Percentiles rank a stretch among this genome's conserved stretches.
phyloP scores from a whole-genome alignment of 1,284 basidiomycete species.

The Pseudozyma tsukubaensis region DNA sequence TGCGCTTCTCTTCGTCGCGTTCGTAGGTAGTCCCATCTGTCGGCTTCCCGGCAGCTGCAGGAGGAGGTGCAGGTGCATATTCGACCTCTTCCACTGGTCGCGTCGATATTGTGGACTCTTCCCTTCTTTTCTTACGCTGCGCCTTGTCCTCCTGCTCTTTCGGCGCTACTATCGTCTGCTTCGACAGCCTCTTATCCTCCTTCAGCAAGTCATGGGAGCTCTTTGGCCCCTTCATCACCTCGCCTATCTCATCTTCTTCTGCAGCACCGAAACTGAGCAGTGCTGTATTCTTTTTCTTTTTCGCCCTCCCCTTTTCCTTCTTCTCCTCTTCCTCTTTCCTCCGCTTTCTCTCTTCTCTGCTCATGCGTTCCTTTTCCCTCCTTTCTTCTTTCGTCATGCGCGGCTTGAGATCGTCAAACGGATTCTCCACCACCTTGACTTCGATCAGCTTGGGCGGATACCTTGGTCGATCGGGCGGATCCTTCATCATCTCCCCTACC shows the following conservation, averaged over 20 bases:
- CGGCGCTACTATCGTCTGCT: constrained; percentile 15
- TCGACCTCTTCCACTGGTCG: too few relatives aligned
- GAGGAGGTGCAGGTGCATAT: too few relatives aligned
- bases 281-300: constrained; percentile 40
- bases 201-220: constrained; percentile 65
- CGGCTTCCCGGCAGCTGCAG: too few relatives aligned
- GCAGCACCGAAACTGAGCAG: constrained; percentile 62
- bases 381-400: constrained; percentile 95
- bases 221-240: constrained; percentile 43
- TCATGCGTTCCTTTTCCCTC: constrained; percentile 79
- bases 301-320: constrained; percentile 45
- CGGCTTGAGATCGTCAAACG: constrained; percentile 92
- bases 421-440: constrained; percentile 87
- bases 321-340: constrained; percentile 24
- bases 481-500: constrained; percentile 76
- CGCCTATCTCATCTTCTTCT: constrained; percentile 39
- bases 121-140: background rate
- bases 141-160: background rate
- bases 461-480: constrained; percentile 76
- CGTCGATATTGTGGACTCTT: background rate
- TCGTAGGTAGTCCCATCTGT: too few relatives aligned
- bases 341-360: constrained; percentile 76
- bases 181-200: constrained; percentile 53
- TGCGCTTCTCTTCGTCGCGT: too few relatives aligned
- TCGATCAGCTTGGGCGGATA: constrained; percentile 90